Evolutionary conservation across 2,329 filamentous ascomycete species (phyloP), one percentile per base, ranked within the genome.

Genomic region (Xylariaceae sp.): DNA sequence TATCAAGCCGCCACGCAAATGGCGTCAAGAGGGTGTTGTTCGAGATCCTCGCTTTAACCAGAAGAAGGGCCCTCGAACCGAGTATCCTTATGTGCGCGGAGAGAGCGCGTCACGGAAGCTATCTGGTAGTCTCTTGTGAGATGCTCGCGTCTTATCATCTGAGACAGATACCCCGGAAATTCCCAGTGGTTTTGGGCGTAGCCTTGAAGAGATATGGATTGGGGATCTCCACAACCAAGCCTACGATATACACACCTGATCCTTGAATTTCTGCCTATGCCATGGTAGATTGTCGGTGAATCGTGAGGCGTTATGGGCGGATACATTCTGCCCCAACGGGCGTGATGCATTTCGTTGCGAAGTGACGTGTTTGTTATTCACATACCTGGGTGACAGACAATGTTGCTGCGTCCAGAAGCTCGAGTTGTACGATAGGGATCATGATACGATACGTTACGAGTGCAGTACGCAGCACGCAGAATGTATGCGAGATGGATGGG

Each of bases 1-100:
- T 57, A 74, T 79, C 66, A 87, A 86, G 73, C 84, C 85, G 54
- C 85, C 85, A 4, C 74, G 74, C 67, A 79, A 74, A 67, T 88
- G 85, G 85, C 81, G 84, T 57, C 71, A 73, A 7, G 81, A 82
- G 71, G 82, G 82, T 35, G 73, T 84, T 50, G 73, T 73, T 4
- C 72, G 79, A 39, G 76, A 79, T 51, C 76, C 76, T 5, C 67
- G 64, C 10, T 80, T 75, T 65, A 77, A 79, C 55, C 65, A 70
- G 47, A 74, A 64, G 39, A 67, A 54, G 56, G 68, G 67, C 6
- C 68, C 68, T 1, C 60, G 65, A 4, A 70, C 62, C 7, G 64
- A 72, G 13, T 71, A 62, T 18, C 71, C 71, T 13, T 71, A 68
- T 39, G 57, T 65, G 57, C 68, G 55, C 35, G 53, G 59, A 11